These are phyloP conservation scores for Dichomitus squalens DNA, from an alignment of 1,284 basidiomycete genomes.

Conservation along the genomic window DNA sequence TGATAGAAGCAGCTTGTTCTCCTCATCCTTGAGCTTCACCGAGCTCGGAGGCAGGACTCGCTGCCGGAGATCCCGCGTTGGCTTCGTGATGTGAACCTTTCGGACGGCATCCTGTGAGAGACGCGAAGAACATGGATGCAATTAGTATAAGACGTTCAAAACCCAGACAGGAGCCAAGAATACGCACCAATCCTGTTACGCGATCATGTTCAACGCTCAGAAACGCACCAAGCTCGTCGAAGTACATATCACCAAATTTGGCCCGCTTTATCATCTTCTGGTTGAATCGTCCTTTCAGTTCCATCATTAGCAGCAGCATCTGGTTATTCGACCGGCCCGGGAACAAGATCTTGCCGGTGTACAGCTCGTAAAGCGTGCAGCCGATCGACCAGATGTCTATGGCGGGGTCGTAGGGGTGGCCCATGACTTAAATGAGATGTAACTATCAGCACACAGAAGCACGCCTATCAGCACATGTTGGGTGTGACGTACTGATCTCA, in stretches of 20 bases:
- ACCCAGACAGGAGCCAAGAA: background rate
- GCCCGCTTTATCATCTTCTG: constrained; percentile 94
- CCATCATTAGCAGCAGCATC: constrained; percentile 97
- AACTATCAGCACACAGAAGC: constrained; percentile 5
- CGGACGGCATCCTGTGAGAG: constrained; percentile 71
- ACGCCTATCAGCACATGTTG: background rate
- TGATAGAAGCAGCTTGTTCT: constrained; percentile 78
- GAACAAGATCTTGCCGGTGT: constrained; percentile 98
- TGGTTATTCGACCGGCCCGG: constrained; percentile 98
- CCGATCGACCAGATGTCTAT: constrained; percentile 98
- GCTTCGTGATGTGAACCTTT: constrained; percentile 85
- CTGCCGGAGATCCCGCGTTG: constrained; percentile 78
- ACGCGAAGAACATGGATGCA: background rate
- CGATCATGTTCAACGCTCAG: constrained; percentile 82
- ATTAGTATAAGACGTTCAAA: no score
- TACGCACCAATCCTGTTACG: constrained; percentile 78
- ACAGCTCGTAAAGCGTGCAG: constrained; percentile 97
- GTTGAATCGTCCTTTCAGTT: constrained; percentile 93
- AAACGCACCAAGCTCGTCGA: constrained; percentile 89
- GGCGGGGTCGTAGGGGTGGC: constrained; percentile 91
- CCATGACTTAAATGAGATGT: constrained; percentile 68
- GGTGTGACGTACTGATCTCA: constrained; percentile 84
- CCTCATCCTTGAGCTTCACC: constrained; percentile 85
- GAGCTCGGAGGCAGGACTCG: constrained; percentile 81
- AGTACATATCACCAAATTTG: constrained; percentile 90